These are phyloP conservation scores for Dactylis glomerata DNA, from an alignment of 176 grass and related monocot species.

Conservation along the genomic window DNA sequence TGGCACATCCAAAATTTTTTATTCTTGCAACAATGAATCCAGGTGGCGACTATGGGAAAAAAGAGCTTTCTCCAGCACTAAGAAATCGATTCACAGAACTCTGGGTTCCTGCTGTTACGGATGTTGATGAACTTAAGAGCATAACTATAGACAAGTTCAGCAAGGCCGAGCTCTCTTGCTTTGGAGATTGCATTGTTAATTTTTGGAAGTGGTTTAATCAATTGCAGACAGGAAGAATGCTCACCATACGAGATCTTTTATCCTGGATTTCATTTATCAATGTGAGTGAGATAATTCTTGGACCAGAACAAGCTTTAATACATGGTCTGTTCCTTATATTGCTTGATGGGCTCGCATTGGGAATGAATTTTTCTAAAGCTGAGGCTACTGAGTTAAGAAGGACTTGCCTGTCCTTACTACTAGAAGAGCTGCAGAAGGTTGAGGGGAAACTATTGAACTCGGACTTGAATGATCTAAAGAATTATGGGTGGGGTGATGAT, in stretches of 20 bases:
- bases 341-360: conserved; percentile 90
- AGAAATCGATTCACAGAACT: conserved; percentile 94
- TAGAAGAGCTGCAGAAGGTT: conserved; percentile 59
- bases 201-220: conserved; percentile 99
- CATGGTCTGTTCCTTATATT: conserved; percentile 88
- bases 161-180: conserved; percentile 44
- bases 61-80: conserved; percentile 88
- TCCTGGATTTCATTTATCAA: conserved; percentile 95
- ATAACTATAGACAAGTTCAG: conserved; percentile 70
- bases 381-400: conserved; percentile 68
- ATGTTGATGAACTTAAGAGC: conserved; percentile 66
- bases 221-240: conserved; percentile 63
- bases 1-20: conserved; percentile 80
- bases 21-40: conserved; percentile 97
- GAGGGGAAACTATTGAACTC: conserved; percentile 35
- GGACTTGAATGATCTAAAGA: conserved; percentile 45
- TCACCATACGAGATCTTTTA: conserved; percentile 79
- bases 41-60: conserved; percentile 96
- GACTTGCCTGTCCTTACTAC: conserved; percentile 58
- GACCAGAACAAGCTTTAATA: conserved; percentile 61
- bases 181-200: conserved; percentile 71
- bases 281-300: conserved; percentile 57
- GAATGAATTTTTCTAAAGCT: conserved; percentile 53
- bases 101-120: conserved; percentile 84
- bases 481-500: conserved; percentile 80